Conservation (phyloP, 371 early-diverging fungal genomes). For the Mortierella sp. region DNA sequence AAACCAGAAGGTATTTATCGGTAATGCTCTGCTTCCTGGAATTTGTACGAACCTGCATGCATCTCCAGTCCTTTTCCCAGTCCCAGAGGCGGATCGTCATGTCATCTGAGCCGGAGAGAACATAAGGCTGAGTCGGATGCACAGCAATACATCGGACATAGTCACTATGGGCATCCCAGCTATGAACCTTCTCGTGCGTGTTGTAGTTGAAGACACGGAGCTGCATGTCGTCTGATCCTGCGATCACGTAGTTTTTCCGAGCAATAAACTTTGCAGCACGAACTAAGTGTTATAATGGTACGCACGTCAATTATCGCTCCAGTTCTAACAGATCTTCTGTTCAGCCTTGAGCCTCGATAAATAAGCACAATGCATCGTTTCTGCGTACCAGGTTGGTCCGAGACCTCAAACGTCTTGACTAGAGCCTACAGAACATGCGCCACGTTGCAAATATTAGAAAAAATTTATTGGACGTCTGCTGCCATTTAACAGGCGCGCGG, state of each 20-base stretch:
- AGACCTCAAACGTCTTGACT: constrained; percentile 97
- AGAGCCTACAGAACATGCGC: constrained; percentile 67
- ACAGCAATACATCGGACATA: constrained; percentile 98
- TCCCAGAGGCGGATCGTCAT: constrained; percentile 99
- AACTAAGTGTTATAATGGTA: constrained; percentile 65
- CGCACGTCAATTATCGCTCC: too few relatives aligned
- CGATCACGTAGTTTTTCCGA: constrained; percentile 96
- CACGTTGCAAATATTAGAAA: background rate
- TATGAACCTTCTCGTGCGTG: constrained; percentile 95
- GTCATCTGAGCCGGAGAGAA: constrained; percentile 98
- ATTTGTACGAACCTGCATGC: constrained; percentile 75
- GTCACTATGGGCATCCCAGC: constrained; percentile 98
- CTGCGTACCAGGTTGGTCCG: constrained; percentile 82
- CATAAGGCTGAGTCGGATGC: constrained; percentile 93
- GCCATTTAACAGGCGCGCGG: background rate
- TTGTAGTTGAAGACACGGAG: constrained; percentile 99
- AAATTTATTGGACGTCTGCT: background rate
- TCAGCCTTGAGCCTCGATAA: too few relatives aligned
- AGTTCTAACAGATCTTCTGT: too few relatives aligned
- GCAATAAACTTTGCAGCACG: constrained; percentile 97
- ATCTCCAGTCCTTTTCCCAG: constrained; percentile 98
- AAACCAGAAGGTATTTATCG: too few relatives aligned
- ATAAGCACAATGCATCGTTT: background rate
- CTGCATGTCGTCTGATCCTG: constrained; percentile 98
- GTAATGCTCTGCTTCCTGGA: too few relatives aligned